Evolutionary conservation across 192 early-diverging fungal genomes (phyloP).

Genomic region (Podila horticola): DNA sequence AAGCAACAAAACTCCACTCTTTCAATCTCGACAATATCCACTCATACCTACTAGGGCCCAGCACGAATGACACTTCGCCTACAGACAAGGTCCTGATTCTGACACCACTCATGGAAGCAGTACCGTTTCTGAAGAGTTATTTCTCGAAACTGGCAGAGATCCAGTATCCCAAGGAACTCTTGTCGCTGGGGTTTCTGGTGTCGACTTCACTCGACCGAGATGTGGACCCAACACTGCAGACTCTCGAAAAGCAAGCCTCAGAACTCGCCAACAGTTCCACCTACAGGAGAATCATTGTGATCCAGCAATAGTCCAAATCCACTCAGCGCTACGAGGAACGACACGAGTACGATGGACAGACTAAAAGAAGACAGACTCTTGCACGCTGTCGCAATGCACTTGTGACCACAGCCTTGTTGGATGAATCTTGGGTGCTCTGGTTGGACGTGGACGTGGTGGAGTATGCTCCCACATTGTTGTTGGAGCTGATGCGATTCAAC

Average conservation of each 20-base stretch:
- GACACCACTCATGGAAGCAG: constrained; percentile 74
- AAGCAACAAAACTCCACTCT: background rate
- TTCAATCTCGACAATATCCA: background rate
- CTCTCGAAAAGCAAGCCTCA: constrained; percentile 42
- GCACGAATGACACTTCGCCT: constrained; percentile 2
- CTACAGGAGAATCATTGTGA: constrained; percentile 63
- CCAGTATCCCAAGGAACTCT: constrained; percentile 68
- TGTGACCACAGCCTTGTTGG: constrained; percentile 63
- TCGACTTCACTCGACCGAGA: constrained; percentile 57
- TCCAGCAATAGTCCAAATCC: constrained; percentile 69
- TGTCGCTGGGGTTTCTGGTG: constrained; percentile 76
- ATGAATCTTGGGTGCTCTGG: constrained; percentile 80
- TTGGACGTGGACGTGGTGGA: constrained; percentile 77
- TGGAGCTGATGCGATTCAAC: constrained; percentile 68
- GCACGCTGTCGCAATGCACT: constrained; percentile 72
- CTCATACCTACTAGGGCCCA: background rate
- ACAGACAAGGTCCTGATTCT: constrained; percentile 65
- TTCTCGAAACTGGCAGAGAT: constrained; percentile 66
- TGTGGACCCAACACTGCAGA: constrained; percentile 64
- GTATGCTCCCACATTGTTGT: constrained; percentile 68
- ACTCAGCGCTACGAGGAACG: constrained; percentile 61
- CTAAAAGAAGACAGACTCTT: constrained; percentile 65
- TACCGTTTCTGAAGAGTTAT: constrained; percentile 64
- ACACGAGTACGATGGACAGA: constrained; percentile 69
- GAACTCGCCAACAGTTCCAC: background rate